A percentile compares a stretch with the other conserved stretches of the same genome.
phyloP scores from a whole-genome alignment of 2,329 filamentous ascomycete genomes.

The Fusarium sp. region DNA sequence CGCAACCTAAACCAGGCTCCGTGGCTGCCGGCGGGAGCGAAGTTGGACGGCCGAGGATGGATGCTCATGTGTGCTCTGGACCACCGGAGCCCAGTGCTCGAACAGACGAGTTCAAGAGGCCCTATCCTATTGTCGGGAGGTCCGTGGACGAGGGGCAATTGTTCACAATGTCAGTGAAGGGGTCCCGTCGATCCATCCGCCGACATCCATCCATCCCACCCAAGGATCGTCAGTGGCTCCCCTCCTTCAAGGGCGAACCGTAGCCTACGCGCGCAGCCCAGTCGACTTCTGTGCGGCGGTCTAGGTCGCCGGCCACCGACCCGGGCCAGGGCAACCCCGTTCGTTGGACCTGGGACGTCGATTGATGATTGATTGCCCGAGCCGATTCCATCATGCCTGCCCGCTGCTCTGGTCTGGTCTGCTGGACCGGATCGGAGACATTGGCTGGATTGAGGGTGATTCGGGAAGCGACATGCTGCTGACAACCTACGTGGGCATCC shows the following conservation, averaged over 20 bases:
- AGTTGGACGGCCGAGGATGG: not conserved
- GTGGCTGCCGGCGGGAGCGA: not conserved
- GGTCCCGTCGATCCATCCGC: constrained; percentile 23
- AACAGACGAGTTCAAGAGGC: not conserved
- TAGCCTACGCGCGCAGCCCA: not conserved
- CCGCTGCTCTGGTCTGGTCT: not conserved
- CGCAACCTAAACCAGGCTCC: not conserved
- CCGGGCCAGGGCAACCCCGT: constrained; percentile 5
- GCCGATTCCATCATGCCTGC: constrained; percentile 16
- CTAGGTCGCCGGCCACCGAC: constrained; percentile 22
- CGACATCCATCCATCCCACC: constrained; percentile 5
- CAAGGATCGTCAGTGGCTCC: constrained; percentile 23
- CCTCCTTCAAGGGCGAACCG: constrained; percentile 20
- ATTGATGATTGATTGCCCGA: not conserved
- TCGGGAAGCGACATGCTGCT: constrained; percentile 1
- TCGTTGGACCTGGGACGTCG: not conserved
- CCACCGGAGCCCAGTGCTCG: constrained; percentile 12
- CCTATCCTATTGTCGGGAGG: constrained; percentile 10
- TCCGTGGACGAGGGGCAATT: constrained; percentile 9
- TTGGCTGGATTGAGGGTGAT: constrained; percentile 9
- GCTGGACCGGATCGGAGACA: constrained; percentile 10
- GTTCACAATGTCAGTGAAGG: not conserved
- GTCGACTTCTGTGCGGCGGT: constrained; percentile 13
- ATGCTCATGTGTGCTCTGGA: constrained; percentile 4
- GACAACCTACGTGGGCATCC: constrained; percentile 7